Evolutionary conservation across 257 asterid species (phyloP), one percentile per base, ranked within the genome.

Genomic region (Nicotiana knightiana): DNA sequence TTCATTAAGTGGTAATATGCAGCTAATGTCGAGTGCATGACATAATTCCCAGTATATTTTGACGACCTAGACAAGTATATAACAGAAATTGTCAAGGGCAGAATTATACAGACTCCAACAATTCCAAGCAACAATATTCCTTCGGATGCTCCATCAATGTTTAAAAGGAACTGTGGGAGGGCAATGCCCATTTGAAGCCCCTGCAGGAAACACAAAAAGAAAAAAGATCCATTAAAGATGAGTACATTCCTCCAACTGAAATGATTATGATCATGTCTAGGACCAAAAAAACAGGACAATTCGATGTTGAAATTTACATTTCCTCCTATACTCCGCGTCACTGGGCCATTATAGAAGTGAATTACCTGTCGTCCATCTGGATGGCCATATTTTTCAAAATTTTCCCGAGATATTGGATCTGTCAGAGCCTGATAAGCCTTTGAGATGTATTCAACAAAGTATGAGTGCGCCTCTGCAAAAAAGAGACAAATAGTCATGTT

Each of bases 321-420:
- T 37, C 82, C 63, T 26, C 76, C 76, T 12, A 21, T 5, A 78
- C 71, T 68, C 77, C 51, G 35, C 62, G 55, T 63, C 30, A 26
- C 70, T 12, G 4, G 9, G 18, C 63, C 21, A 63, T 51, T 26
- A 79, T 63, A 26, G 21, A 78, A 59, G 81, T 82, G 82, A 24
- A 84, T 53, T 87, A 96, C 99, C 99, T 96, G 99, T 82, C 98
- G 90, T 83, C 99, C 99, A 90, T 96, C 99, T 67, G 99, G 99
- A 93, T 96, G 99, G 64, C 99, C 99, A 90, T 94, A 96, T 83
- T 93, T 96, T 89, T 93, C 98, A 84, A 89, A 96, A 87, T 96
- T 96, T 87, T 96, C 98, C 81, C 99, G 97, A 57, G 99, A 91
- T 66, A 91, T 82, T 79, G 99, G 98, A 89, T 96, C 99, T 46